Evolutionary conservation across 2,329 filamentous ascomycete genomes (phyloP), one percentile per base, ranked within the genome.

Genomic region (Pseudocercospora fijiensis): DNA sequence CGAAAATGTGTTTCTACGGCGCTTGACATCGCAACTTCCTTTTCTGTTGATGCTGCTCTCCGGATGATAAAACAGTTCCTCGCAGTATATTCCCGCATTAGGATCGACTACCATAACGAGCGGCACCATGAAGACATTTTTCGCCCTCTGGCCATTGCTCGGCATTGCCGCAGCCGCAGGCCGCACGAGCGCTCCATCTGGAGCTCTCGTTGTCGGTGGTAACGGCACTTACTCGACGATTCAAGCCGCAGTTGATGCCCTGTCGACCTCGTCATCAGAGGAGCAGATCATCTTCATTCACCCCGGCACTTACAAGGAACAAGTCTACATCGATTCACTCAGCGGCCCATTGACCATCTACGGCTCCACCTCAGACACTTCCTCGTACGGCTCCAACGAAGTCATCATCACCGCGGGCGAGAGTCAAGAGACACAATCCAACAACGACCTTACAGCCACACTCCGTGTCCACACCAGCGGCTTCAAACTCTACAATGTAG

Each of bases 401-500:
- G 88, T 87, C 22, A 88, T 81, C 65, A 82, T 84, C 69, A 83
- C 80, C 16, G 78, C 80, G 33, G 76, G 74, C 47, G 76, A 78
- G 60, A 79, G 78, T 65, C 83, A 85, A 57, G 79, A 81, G 18
- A 75, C 80, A 61, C 78, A 78, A 0, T 67, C 79, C 45, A 82
- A 74, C 69, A 84, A 89, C 66, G 86, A 88, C 66, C 72, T 75
- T 63, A 87, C 82, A 4, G 81, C 76, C 3, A 84, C 83, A 1
- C 73, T 84, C n/a, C 78, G 82, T 11, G 81, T 79, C 8, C 76
- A 74, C 69, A 80, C 83, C 0, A 71, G 75, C 4, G 81, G 84
- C 68, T 80, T 88, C 63, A 84, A 83, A 68, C 76, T 88, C 18
- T 89, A 89, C 78, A 89, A 89, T 67, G 78, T 89, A 72, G 85